Base-by-base conservation (phyloP, 2,329 filamentous ascomycete species). In the Sporothrix euskadiensis region DNA sequence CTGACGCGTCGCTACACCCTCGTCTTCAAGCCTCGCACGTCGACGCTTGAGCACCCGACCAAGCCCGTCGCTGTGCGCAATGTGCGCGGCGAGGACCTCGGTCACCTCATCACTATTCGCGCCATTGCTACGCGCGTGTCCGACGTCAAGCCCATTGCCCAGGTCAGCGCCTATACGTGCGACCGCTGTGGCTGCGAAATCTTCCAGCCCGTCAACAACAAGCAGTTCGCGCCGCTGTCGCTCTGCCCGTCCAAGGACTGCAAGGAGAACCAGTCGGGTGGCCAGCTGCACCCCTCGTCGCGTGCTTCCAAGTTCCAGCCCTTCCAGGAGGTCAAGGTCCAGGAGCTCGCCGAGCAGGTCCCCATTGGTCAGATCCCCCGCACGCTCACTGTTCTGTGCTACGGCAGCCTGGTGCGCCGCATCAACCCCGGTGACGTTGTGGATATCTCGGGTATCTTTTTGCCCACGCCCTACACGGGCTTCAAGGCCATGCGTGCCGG, bases 321-420 rank as follows among this genome's bases (percentile, higher is more conserved):
- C 3, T 99, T 99, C 85, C 96, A 99, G 82, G 96, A 99, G 82
- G 90, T 98, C 83, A 98, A 98, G 84, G 94, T 99, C 73, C 96
- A 99, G 83, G 96, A 99, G 81, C 93, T 98, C 90, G 94, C 96
- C n/a, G 96, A 99, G 81, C 96, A 99, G 82, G 96, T 99, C 0
- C 96, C 96, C 8, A 97, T 99, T 76, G 96, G 96, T 69, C 96
- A 99, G 81, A 99, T 99, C 78, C 96, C 96, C 44, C 90, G 96
- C 74, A 94, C 94, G 73, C 84, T 99, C 75, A 98, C 95, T 0
- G 85, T 99, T 30, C 89, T 97, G 78, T 97, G 94, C 82, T 92
- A 97, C 79, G 96, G 96, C 75, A 92, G 90, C 75, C 87, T 97
- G 14, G 94, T 95, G 41, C 88, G 96, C 74, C 90, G 93, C 78